These are phyloP conservation scores for Fraxinus greggii DNA, from an alignment of 305 asterid species.

Conservation along the genomic window DNA sequence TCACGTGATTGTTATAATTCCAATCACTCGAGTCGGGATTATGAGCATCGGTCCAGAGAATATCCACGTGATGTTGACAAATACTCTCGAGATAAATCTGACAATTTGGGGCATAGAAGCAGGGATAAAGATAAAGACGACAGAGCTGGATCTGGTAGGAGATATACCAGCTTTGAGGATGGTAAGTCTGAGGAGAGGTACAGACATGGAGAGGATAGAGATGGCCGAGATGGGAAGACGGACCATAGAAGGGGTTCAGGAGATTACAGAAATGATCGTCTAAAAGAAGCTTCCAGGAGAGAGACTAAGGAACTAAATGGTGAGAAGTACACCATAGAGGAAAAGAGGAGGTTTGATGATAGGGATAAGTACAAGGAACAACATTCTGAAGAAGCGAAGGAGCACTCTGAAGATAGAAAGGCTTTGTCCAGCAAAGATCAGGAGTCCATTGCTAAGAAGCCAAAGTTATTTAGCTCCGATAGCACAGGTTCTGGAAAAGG, in stretches of 20 bases:
- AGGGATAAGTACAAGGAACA: conserved; percentile 39
- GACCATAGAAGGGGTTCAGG: conserved; percentile 37
- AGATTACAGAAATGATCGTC: conserved; percentile 40
- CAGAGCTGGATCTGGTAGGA: conserved; percentile 54
- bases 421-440: conserved; percentile 35
- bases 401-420: conserved; percentile 38
- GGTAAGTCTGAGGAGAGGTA: conserved; percentile 36
- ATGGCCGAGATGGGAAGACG: conserved; percentile 46
- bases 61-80: conserved; percentile 43
- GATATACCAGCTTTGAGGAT: conserved; percentile 46
- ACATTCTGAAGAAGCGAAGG: conserved; percentile 31
- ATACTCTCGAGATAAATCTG: conserved; percentile 50
- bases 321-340: conserved; percentile 40
- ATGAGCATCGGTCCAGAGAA: conserved; percentile 57
- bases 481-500: conserved; percentile 36
- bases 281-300: conserved; percentile 24
- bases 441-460: conserved; percentile 53
- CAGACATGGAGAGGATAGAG: conserved; percentile 46
- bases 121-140: conserved; percentile 51
- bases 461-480: conserved; percentile 46
- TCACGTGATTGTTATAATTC: conserved; percentile 38
- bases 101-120: conserved; percentile 46
- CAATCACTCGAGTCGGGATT: conserved; percentile 50
- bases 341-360: conserved; percentile 44
- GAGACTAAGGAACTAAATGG: conserved; percentile 43